Evolutionary conservation across 495 filamentous ascomycete species (phyloP).

Genomic region (Aspergillus wentii): DNA sequence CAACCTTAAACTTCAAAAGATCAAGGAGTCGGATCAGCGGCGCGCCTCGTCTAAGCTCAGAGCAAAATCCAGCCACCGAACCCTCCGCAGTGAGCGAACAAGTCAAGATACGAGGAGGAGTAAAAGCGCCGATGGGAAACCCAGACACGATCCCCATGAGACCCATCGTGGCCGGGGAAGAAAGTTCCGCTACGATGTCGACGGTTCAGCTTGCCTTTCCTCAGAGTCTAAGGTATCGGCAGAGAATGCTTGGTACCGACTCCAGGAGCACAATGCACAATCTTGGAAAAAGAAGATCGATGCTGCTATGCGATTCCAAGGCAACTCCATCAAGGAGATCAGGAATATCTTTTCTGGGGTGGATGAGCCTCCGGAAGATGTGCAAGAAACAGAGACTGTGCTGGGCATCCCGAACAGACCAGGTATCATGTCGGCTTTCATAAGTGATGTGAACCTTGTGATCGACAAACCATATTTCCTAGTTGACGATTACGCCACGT

Average conservation of each 20-base stretch:
- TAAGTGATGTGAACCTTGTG: slow-evolving; percentile 79
- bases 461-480: slow-evolving; percentile 95
- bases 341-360: slow-evolving; percentile 76
- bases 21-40: slow-evolving; percentile 61
- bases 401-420: slow-evolving; percentile 84
- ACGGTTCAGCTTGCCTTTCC: slow-evolving; percentile 64
- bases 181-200: slow-evolving; percentile 73
- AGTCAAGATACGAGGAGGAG: slow-evolving; percentile 46
- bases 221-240: slow-evolving; percentile 63
- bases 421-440: slow-evolving; percentile 69
- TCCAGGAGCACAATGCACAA: slow-evolving; percentile 77
- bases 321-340: slow-evolving; percentile 70
- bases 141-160: slow-evolving; percentile 21
- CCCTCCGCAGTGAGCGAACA: slow-evolving; percentile 38
- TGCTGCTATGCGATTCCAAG: slow-evolving; percentile 62
- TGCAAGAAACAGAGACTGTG: slow-evolving; percentile 78
- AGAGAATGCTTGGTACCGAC: slow-evolving; percentile 65
- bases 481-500: slow-evolving; percentile 70
- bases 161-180: slow-evolving; percentile 27
- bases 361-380: slow-evolving; percentile 75
- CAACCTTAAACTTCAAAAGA: slow-evolving; percentile 75
- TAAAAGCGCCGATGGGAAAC: slow-evolving; percentile 47
- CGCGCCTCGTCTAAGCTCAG: slow-evolving; percentile 47
- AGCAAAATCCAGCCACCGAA: slow-evolving; percentile 44
- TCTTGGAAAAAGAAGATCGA: slow-evolving; percentile 94